Percentiles rank a stretch among this genome's conserved stretches.
Conservation (phyloP, 768 basidiomycete genomes). For the Coprinopsis sp. region DNA sequence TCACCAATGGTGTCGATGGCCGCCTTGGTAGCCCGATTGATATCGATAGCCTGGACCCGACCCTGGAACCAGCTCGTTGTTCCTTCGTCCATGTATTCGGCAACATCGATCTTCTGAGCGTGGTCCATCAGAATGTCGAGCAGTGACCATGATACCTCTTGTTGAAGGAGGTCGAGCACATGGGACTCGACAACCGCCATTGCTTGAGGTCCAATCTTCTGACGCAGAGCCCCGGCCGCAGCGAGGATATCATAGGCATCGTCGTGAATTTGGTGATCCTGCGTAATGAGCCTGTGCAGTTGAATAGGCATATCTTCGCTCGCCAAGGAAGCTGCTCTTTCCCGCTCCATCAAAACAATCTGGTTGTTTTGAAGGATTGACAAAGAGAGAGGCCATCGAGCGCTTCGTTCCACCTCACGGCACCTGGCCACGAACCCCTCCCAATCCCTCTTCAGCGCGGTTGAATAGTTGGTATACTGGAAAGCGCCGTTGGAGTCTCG, state of each 20-base stretch:
- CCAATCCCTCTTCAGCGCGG: conserved; percentile 87
- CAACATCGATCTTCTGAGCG: conserved; percentile 47
- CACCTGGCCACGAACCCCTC: conserved; percentile 92
- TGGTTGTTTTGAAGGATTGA: conserved; percentile 42
- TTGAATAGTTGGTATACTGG: conserved; percentile 77
- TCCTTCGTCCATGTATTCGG: conserved; percentile 55
- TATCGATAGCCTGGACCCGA: conserved; percentile 49
- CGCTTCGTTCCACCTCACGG: conserved; percentile 83
- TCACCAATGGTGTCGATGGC: conserved; percentile 69
- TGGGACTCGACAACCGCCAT: conserved; percentile 55
- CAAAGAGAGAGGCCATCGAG: conserved; percentile 73
- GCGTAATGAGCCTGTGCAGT: conserved; percentile 46
- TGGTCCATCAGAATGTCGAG: conserved; percentile 71
- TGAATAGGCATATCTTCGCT: conserved; percentile 64
- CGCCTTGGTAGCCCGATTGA: conserved; percentile 51
- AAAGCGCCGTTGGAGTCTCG: conserved; percentile 71
- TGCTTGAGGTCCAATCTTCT: conserved; percentile 53
- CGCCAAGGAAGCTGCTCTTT: conserved; percentile 63
- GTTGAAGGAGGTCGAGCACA: conserved; percentile 61
- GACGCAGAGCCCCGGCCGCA: conserved; percentile 58
- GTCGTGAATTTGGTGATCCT: conserved; percentile 38
- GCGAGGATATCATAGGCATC: conserved; percentile 53
- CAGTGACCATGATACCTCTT: conserved; percentile 75
- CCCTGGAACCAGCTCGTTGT: conserved; percentile 57
- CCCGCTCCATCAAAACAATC: conserved; percentile 68